Evolutionary conservation across 2,329 filamentous ascomycete species (phyloP).

Genomic region (Alternaria novae-zelandiae): DNA sequence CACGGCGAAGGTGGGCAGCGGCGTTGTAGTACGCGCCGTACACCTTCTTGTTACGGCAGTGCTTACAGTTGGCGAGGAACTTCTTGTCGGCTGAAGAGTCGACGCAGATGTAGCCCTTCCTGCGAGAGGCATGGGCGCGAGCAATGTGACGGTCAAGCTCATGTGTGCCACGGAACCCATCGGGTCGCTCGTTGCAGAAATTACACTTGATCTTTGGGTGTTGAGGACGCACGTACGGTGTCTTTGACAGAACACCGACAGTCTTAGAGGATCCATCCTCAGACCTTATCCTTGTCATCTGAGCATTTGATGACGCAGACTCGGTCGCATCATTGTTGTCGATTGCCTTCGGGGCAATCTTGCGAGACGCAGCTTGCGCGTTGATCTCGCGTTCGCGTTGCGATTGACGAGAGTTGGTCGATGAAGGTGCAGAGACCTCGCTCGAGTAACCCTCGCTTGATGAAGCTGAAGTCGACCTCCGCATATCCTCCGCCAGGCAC

Average conservation of each 20-base stretch:
- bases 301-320: constrained; percentile 49
- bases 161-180: constrained; percentile 86
- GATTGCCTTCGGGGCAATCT: constrained; percentile 56
- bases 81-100: constrained; percentile 65
- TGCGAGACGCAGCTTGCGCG: constrained; percentile 55
- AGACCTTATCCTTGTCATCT: constrained; percentile 60
- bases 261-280: constrained; percentile 62
- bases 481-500: constrained; percentile 57
- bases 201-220: constrained; percentile 75
- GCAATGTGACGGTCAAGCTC: constrained; percentile 65
- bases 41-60: constrained; percentile 75
- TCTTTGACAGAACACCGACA: constrained; percentile 59
- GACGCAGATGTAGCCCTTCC: constrained; percentile 69
- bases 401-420: constrained; percentile 54
- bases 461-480: constrained; percentile 54
- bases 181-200: constrained; percentile 72
- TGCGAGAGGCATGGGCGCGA: constrained; percentile 68
- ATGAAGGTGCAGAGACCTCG: constrained; percentile 52
- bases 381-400: constrained; percentile 58
- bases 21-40: constrained; percentile 96
- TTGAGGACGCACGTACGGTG: constrained; percentile 67
- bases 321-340: constrained; percentile 36
- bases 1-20: constrained; percentile 84
- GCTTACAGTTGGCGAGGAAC: constrained; percentile 82
- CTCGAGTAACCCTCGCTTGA: constrained; percentile 50